Evolutionary conservation across 768 basidiomycete genomes (phyloP), one percentile per base, ranked within the genome.

Genomic region (Pleurotus ostreatus): DNA sequence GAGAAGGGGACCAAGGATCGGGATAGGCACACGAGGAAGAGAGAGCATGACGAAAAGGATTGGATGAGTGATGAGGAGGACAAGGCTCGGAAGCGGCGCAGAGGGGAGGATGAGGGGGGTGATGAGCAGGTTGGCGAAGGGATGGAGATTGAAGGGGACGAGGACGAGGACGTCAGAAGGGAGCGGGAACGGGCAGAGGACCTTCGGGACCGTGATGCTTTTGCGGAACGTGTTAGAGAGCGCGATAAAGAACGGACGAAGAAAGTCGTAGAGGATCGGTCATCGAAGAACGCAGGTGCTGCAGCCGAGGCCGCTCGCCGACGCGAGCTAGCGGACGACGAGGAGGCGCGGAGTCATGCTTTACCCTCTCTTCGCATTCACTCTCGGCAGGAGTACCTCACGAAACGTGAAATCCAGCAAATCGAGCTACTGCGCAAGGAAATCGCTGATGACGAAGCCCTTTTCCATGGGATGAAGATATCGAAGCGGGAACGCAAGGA

Each of bases 21-120:
- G 63, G 86, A 88, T 38, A 78, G 84, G 55, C 82, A 85, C 59
- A 76, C 81, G 39, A 78, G 94, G 61, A 95, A 94, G 68, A 77
- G 93, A 48, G 93, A 95, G 26, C 81, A 84, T 57, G 89, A 91
- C 59, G 82, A 75, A 18, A 86, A 84, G 55, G 88, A 92, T 57
- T 95, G 94, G 93, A 89, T 92, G 68, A 92, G 90, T 61, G 94
- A 93, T 59, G 92, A 92, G 58, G 93, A 94, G 57, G 91, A 93
- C 61, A 75, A 83, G 66, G 74, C 79, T 39, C 75, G 84, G 68
- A 92, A 89, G 67, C 81, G 85, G 57, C 68, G 76, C 68, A 82
- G 76, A 62, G 69, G 74, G 1, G 81, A 82, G n/a, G 77, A 78
- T 43, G 74, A 69, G 41, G 63, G 49, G 55, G 53, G 20, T 16